Percentiles rank a stretch among this genome's conserved stretches.
Conservation (phyloP, 768 basidiomycete species). For the Dendrothele bispora region DNA sequence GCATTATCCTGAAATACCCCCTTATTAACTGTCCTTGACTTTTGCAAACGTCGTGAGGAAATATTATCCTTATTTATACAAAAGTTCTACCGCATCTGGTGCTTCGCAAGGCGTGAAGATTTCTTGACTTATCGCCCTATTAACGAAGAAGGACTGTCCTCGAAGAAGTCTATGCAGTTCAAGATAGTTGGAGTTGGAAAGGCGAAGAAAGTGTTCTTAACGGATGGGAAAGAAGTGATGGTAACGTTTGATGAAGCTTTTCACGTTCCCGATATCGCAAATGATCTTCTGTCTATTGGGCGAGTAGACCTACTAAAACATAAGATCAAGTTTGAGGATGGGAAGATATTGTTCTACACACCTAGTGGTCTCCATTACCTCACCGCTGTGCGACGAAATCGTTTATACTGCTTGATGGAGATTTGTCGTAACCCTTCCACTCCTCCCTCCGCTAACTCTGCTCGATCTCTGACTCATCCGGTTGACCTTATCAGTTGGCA, state of each 20-base stretch:
- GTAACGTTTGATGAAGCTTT: slow-evolving; percentile 1
- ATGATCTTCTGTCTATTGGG: slow-evolving; percentile 15
- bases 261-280: slow-evolving; percentile 1
- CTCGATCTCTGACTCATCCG: slow-evolving; percentile 16
- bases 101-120: slow-evolving; percentile 1
- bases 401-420: too few relatives aligned
- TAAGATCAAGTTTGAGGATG: slow-evolving; percentile 2
- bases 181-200: slow-evolving; percentile 19
- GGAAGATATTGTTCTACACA: too few relatives aligned
- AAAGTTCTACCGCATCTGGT: too few relatives aligned
- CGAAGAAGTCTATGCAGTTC: slow-evolving; percentile 18
- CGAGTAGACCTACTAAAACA: slow-evolving; percentile 9
- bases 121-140: slow-evolving; percentile 8
- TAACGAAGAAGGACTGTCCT: slow-evolving; percentile 13
- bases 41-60: too few relatives aligned
- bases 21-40: too few relatives aligned
- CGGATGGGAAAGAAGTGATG: slow-evolving; percentile 1
- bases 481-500: too few relatives aligned
- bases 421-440: too few relatives aligned
- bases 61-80: too few relatives aligned
- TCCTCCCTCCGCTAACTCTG: slow-evolving; percentile 12
- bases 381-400: too few relatives aligned
- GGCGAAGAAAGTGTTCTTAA: slow-evolving; percentile 16
- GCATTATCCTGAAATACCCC: too few relatives aligned
- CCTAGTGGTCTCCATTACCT: too few relatives aligned